Base-by-base conservation (phyloP, 73 alveolate genomes). In the Stentor roeselii region DNA sequence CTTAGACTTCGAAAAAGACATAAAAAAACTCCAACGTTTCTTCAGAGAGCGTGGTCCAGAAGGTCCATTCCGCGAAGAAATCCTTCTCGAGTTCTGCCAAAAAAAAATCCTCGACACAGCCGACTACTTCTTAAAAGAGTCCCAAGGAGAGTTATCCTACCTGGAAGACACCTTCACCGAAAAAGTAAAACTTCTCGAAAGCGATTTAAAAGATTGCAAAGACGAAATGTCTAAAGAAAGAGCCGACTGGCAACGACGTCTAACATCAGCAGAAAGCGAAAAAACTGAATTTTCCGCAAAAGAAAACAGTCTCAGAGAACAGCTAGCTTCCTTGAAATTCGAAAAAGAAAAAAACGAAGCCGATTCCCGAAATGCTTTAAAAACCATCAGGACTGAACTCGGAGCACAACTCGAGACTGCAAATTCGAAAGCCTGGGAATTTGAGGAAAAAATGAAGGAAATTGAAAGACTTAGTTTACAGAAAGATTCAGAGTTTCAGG, bases 211-310 rank as follows among this genome's bases (percentile, higher is more conserved):
- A 78, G 95, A 92, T 84, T 75, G 75, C 36, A 93, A 92, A 84
- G 80, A 89, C 42, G 95, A 91, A 36, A 78, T 86, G 36, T 61
- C 74, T 3, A 32, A 83, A 36, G 96, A 92, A 76, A 76, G 78
- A 60, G 92, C 89, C 35, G 75, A 85, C 32, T 89, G 50, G 60
- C 90, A 84, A 39, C 37, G 84, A 36, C 89, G 89, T 59, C 38
- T 83, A 36, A 83, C 92, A 60, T 21, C 86, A 36, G 83, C 88
- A 32, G 93, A 93, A 89, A 85, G 58, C 75, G 95, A 96, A 82
- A 95, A 92, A 78, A 93, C 95, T 77, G 96, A 95, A 42, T 86
- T 89, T 42, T 84, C 88, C 74, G 94, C 96, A 32, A 90, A 92
- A 36, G 95, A 90, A 83, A 86, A 95, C 59, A 91, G 87, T 75